Percentiles rank a stretch among this genome's conserved stretches.
Evolutionary conservation across 2,329 filamentous ascomycete species (phyloP).

Genomic region (Hymenotorrendiella dingleyae): DNA sequence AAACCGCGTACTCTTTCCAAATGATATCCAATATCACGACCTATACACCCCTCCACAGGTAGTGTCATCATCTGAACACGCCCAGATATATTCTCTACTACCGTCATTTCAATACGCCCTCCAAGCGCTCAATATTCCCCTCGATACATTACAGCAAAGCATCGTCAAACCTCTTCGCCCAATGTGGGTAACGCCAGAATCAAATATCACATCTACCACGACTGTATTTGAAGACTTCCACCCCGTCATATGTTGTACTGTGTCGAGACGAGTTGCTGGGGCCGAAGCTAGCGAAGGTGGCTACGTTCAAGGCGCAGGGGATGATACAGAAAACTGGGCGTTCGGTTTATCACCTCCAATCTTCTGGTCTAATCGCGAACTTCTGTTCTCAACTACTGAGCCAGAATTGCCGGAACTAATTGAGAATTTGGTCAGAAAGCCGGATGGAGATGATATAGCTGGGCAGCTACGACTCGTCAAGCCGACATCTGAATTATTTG

Average conservation of each 20-base stretch:
- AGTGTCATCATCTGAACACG: slow-evolving; percentile 68
- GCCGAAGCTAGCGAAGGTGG: slow-evolving; percentile 64
- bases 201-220: slow-evolving; percentile 37
- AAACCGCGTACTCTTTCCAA: slow-evolving; percentile 72
- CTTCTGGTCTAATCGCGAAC: slow-evolving; percentile 68
- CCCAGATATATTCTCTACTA: slow-evolving; percentile 60
- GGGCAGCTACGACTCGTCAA: slow-evolving; percentile 14
- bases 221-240: slow-evolving; percentile 53
- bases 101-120: slow-evolving; percentile 49
- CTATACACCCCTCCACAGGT: slow-evolving; percentile 68
- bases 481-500: slow-evolving; percentile 26
- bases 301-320: slow-evolving; percentile 91
- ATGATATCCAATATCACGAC: slow-evolving; percentile 36
- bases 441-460: neutral
- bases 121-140: slow-evolving; percentile 54
- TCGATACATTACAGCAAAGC: slow-evolving; percentile 45
- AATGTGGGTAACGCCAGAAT: slow-evolving; percentile 73
- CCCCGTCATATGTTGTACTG: slow-evolving; percentile 78
- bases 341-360: slow-evolving; percentile 67
- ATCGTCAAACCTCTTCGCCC: slow-evolving; percentile 69
- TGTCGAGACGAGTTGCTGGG: slow-evolving; percentile 65
- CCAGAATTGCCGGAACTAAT: slow-evolving; percentile 54
- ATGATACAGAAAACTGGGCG: slow-evolving; percentile 94
- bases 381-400: slow-evolving; percentile 59
- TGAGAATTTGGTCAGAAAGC: slow-evolving; percentile 34